phyloP scores from a whole-genome alignment of 352 stramenopile species.

The Globisporangium parvum region DNA sequence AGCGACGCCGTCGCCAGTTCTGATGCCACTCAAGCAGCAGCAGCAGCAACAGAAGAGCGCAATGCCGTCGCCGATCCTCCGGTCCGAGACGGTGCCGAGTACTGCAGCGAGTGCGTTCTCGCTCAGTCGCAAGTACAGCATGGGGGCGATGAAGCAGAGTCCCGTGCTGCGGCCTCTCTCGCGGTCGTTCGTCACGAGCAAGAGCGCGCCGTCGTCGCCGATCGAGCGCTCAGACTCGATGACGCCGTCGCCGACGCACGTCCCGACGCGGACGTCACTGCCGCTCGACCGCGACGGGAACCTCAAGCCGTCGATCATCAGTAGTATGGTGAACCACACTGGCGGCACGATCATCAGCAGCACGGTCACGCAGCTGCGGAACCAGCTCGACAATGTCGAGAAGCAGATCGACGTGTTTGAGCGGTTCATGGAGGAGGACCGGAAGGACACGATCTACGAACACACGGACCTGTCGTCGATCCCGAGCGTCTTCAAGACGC shows the following conservation, averaged over 20 bases:
- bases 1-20: background rate
- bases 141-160: constrained; percentile 6
- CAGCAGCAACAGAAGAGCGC: constrained; percentile 1
- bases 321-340: constrained; percentile 10
- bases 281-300: constrained; percentile 11
- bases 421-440: constrained; percentile 84
- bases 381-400: constrained; percentile 84
- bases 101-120: constrained; percentile 1
- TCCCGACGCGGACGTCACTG: constrained; percentile 13
- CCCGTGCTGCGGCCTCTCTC: constrained; percentile 7
- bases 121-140: constrained; percentile 5
- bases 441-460: constrained; percentile 83
- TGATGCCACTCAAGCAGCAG: background rate
- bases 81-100: constrained; percentile 5
- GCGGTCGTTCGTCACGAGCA: constrained; percentile 21
- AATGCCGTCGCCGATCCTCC: constrained; percentile 6
- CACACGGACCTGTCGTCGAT: constrained; percentile 66
- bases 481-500: constrained; percentile 60
- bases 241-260: constrained; percentile 8
- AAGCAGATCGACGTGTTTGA: constrained; percentile 88
- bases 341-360: constrained; percentile 58
- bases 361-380: constrained; percentile 67
- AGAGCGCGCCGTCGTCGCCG: constrained; percentile 47
- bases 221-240: constrained; percentile 26
- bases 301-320: background rate